Conservation (phyloP, 176 grass and related monocot genomes). For the Carex parvula region DNA sequence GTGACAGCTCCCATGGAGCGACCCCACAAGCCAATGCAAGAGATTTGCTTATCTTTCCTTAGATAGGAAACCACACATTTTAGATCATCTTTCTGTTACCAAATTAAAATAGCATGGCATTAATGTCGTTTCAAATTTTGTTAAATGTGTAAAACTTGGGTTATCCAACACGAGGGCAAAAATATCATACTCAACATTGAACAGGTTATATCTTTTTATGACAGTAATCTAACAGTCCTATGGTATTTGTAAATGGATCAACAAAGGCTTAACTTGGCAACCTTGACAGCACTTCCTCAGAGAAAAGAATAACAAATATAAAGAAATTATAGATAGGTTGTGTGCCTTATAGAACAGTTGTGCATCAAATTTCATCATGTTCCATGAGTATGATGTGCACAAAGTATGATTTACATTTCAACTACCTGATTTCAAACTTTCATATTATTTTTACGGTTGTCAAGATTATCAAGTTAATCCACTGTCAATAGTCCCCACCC, state of each 20-base stretch:
- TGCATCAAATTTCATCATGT: not conserved
- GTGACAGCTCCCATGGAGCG: slow-evolving; percentile 97
- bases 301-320: not conserved
- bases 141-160: not conserved
- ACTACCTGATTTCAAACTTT: not conserved
- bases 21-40: slow-evolving; percentile 94
- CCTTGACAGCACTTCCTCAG: not conserved
- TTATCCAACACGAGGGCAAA: not conserved
- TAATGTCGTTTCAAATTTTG: not conserved
- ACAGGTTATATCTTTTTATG: not conserved
- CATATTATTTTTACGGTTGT: not conserved
- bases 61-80: slow-evolving; percentile 72
- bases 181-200: slow-evolving; percentile 1
- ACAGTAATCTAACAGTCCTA: not conserved
- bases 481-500: not conserved
- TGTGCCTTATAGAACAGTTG: not conserved
- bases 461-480: not conserved
- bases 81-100: slow-evolving; percentile 86
- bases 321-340: not conserved
- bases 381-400: not conserved
- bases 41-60: slow-evolving; percentile 82
- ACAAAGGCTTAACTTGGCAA: not conserved
- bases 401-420: not conserved
- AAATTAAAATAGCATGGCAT: slow-evolving; percentile 15
- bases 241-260: not conserved